These are phyloP conservation scores for Exophiala viscosa DNA, from an alignment of 2,329 filamentous ascomycete genomes.

Conservation along the genomic window DNA sequence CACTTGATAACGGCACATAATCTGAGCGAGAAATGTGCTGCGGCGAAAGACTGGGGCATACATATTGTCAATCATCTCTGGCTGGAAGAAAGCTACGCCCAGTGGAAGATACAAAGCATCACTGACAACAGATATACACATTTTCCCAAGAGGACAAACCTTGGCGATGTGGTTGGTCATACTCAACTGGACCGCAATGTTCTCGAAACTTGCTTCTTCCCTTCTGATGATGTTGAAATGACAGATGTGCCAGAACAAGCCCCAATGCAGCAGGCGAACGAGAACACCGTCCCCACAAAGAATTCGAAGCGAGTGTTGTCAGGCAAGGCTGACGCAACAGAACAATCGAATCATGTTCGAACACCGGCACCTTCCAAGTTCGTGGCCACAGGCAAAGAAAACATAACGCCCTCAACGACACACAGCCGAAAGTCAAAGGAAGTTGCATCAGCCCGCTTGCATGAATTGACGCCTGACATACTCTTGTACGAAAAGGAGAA, in stretches of 20 bases:
- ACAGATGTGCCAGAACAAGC: conserved; percentile 18
- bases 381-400: conserved; percentile 68
- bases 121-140: conserved; percentile 74
- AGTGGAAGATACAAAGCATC: conserved; percentile 70
- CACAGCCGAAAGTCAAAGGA: conserved; percentile 84
- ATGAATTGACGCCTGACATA: conserved; percentile 77
- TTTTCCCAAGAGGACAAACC: conserved; percentile 84
- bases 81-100: conserved; percentile 95
- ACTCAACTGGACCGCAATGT: conserved; percentile 73
- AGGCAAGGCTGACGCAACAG: conserved; percentile 11
- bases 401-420: conserved; percentile 72
- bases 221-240: conserved; percentile 32
- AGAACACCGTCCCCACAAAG: conserved; percentile 31
- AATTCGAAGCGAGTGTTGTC: conserved; percentile 17
- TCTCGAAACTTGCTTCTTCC: conserved; percentile 66
- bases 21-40: conserved; percentile 87
- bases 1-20: conserved; percentile 90
- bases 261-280: conserved; percentile 36
- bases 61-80: conserved; percentile 90
- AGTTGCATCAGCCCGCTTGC: conserved; percentile 72
- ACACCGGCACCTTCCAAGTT: conserved; percentile 55
- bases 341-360: conserved; percentile 36
- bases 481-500: conserved; percentile 88
- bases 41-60: conserved; percentile 88
- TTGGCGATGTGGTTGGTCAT: conserved; percentile 88